Base-by-base conservation (phyloP, 495 filamentous ascomycete species). In the Hypoxylon perforatum region DNA sequence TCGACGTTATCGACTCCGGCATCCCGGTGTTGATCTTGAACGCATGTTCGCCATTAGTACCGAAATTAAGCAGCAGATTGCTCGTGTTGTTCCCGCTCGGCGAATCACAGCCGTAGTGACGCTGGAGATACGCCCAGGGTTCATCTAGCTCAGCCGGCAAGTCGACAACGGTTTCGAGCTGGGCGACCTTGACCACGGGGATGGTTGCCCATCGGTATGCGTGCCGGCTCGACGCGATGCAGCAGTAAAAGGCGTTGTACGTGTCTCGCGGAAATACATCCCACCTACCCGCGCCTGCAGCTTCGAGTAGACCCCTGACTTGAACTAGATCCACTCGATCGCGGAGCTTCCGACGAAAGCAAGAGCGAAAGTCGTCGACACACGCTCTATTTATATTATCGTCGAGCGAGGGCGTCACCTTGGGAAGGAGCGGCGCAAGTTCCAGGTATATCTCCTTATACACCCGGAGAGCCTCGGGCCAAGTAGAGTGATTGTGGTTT, bases 171-270 rank as follows among this genome's bases (percentile, higher is more conserved):
- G 64, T 73, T 60, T 83, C 78, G 22, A 73, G 62, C 60, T 83
- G 80, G 23, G 78, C 80, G 18, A 75, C 58, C 7, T 70, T 71
- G 11, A 82, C 78, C 1, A 79, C 75, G 3, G 80, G 80, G 19
- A 81, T 76, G 14, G 70, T 77, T n/a, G 58, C 80, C 80, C 80
- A 83, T 44, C 78, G 66, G 55, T 76, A 81, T 0, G 75, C 78
- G 61, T 81, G 79, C 1, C 79, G 64, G 33, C 62, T 69, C 47
- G 61, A 67, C 14, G 74, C 72, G 19, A 80, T 65, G 47, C 78
- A 80, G 46, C 67, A 71, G 52, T 76, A 81, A 23, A 80, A 77
- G 0, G 66, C 78, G 42, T 81, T 81, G 47, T 74, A 76, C 1
- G 49, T 56, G 21, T 79, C 73, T 18, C 69, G 68, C 1, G 70